Base-by-base conservation (phyloP, 208 protist genomes). In the Wallacemonas sp. region DNA sequence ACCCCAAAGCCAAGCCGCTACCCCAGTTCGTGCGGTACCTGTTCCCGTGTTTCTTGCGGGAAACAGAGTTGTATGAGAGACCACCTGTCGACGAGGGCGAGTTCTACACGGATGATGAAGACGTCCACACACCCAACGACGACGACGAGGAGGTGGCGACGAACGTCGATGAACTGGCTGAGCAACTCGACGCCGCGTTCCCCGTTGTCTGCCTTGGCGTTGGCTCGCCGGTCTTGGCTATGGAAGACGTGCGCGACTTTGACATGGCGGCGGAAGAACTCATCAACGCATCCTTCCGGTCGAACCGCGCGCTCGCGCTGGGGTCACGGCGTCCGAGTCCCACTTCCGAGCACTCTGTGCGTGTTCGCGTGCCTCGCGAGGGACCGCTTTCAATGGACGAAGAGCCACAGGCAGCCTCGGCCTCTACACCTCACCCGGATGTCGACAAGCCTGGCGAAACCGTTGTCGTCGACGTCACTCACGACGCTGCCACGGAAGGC, bases 1-100 rank as follows among this genome's bases (percentile, higher is more conserved):
- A 89, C 59, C 55, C 65, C 6, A 66, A 86, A 2, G 76, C 80
- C 10, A 66, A 83, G 53, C 80, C 72, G 45, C 63, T 89, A 17
- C 78, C 78, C 34, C 54, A 32, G 6, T 65, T 77, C 30, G 9
- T 87, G 19, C 63, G 33, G 10, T 30, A 64, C 13, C 39, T 83
- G 38, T 62, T 71, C 27, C 71, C 76, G 1, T 81, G 54, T 33
- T 34, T 76, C 37, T 63, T 50, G 62, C 61, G 62, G 22, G 63
- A 65, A 32, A 24, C 61, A 5, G 52, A 70, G 55, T 27, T 44
- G 13, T 82, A 78, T 71, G 62, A 62, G 39, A 61, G 37, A 22
- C 68, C 72, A 0, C 66, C 73, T 0, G 57, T 75, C 26, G 55
- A 54, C 26, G 62, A 68, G 3, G 61, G 59, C 21, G 71, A 70